Percentiles rank a stretch among this genome's conserved stretches.
Evolutionary conservation across 805 yeast species (phyloP).

Genomic region (Blastobotrys chiropterorum): DNA sequence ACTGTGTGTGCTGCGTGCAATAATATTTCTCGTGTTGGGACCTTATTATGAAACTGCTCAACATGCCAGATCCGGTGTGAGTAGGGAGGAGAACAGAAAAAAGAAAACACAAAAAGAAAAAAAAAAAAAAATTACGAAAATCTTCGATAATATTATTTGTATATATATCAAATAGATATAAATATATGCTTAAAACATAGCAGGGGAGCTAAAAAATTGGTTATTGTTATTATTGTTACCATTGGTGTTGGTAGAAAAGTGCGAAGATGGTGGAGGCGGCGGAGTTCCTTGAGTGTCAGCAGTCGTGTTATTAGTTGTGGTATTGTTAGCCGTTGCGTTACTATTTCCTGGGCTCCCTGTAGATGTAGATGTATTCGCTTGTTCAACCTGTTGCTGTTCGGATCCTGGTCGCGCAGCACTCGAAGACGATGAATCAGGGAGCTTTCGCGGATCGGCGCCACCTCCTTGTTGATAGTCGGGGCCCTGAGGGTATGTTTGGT

Average conservation of each 20-base stretch:
- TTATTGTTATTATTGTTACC: neutral
- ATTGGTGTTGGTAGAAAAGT: neutral
- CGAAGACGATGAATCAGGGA: conserved; percentile 14
- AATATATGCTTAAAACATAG: neutral
- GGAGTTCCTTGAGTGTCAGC: neutral
- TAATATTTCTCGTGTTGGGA: too few species aligned
- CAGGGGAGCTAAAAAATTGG: neutral
- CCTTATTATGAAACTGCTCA: neutral
- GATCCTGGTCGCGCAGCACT: neutral
- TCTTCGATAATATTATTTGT: neutral
- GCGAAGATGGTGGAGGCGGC: neutral
- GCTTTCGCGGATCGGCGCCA: conserved; percentile 18
- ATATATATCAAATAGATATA: neutral
- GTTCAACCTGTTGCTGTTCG: neutral
- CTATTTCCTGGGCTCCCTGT: neutral
- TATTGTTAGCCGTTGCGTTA: neutral
- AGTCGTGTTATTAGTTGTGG: neutral
- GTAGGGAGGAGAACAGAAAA: neutral
- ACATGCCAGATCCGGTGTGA: neutral
- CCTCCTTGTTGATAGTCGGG: conserved; percentile 10
- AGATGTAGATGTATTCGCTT: neutral
- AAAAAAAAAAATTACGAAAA: neutral
- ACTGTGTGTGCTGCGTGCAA: too few species aligned
- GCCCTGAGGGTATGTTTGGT: conserved; percentile 10
- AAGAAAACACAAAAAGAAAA: too few species aligned